Evolutionary conservation across 768 basidiomycete species (phyloP).

Genomic region (Sporobolomyces roseus): DNA sequence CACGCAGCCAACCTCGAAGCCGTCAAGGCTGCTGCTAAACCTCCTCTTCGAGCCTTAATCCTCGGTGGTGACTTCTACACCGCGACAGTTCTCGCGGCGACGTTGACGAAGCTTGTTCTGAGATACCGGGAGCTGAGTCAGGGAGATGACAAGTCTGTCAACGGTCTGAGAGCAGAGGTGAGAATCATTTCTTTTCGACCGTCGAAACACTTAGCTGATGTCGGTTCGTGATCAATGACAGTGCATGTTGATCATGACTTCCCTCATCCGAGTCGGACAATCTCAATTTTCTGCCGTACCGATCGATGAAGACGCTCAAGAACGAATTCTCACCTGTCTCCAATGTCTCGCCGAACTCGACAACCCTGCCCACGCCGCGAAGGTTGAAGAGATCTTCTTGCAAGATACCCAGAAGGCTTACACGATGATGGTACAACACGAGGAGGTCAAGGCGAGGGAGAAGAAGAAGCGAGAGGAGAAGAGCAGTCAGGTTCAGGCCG

Average conservation of each 20-base stretch:
- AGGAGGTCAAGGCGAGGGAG: slow-evolving; percentile 90
- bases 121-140: slow-evolving; percentile 58
- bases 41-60: slow-evolving; percentile 82
- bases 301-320: slow-evolving; percentile 98
- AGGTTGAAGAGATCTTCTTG: slow-evolving; percentile 57
- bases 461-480: slow-evolving; percentile 78
- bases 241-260: slow-evolving; percentile 98
- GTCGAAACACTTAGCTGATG: not conserved
- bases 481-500: slow-evolving; percentile 75
- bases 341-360: slow-evolving; percentile 72
- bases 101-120: slow-evolving; percentile 85
- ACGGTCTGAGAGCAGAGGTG: slow-evolving; percentile 81
- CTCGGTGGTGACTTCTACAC: slow-evolving; percentile 98
- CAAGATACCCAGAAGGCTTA: slow-evolving; percentile 84
- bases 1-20: slow-evolving; percentile 63
- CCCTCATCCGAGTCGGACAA: slow-evolving; percentile 92
- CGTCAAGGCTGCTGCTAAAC: slow-evolving; percentile 80
- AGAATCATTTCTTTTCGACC: slow-evolving; percentile 32
- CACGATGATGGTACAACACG: slow-evolving; percentile 88
- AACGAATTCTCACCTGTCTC: slow-evolving; percentile 93
- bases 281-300: slow-evolving; percentile 87
- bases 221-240: slow-evolving; percentile 44
- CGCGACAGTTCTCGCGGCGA: slow-evolving; percentile 78
- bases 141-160: slow-evolving; percentile 54
- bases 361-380: slow-evolving; percentile 50